A percentile compares a stretch with the other conserved stretches of the same genome.
Evolutionary conservation across 208 protist genomes (phyloP).

Genomic region (Phytomonas francai): DNA sequence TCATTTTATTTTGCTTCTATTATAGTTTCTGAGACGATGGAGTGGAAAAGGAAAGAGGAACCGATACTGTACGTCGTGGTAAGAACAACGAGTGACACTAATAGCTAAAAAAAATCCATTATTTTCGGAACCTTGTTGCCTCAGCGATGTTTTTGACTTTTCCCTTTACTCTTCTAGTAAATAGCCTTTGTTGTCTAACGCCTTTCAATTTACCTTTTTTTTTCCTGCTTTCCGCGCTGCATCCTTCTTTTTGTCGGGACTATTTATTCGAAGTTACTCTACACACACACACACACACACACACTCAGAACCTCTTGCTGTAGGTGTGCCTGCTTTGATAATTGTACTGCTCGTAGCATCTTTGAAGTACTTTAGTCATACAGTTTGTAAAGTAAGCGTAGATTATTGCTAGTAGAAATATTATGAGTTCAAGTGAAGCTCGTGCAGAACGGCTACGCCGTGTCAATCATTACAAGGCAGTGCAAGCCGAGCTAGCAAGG

Average conservation of each 20-base stretch:
- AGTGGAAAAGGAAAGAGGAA: not conserved
- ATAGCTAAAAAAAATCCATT: not conserved
- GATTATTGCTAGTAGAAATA: not conserved
- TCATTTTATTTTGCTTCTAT: not conserved
- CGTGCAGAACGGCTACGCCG: conserved; percentile 78
- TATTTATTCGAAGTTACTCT: not conserved
- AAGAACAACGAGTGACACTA: not conserved
- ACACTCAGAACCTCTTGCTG: not conserved
- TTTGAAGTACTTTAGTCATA: not conserved
- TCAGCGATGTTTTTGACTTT: not conserved
- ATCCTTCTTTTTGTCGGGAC: not conserved
- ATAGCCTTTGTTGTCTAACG: not conserved
- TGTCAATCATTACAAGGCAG: conserved; percentile 77
- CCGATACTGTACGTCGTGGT: not conserved
- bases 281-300: not conserved
- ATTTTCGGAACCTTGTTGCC: not conserved
- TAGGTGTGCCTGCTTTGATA: not conserved
- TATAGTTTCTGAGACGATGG: not conserved
- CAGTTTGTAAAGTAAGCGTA: not conserved
- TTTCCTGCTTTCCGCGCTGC: not conserved
- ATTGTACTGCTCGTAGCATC: not conserved
- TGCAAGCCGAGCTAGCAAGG: conserved; percentile 75
- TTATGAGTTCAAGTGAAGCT: conserved; percentile 28
- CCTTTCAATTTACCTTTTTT: conserved; percentile 9
- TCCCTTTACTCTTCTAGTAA: not conserved